Evolutionary conservation across 140 eudicot species (phyloP).

Genomic region (Bidens hawaiensis): DNA sequence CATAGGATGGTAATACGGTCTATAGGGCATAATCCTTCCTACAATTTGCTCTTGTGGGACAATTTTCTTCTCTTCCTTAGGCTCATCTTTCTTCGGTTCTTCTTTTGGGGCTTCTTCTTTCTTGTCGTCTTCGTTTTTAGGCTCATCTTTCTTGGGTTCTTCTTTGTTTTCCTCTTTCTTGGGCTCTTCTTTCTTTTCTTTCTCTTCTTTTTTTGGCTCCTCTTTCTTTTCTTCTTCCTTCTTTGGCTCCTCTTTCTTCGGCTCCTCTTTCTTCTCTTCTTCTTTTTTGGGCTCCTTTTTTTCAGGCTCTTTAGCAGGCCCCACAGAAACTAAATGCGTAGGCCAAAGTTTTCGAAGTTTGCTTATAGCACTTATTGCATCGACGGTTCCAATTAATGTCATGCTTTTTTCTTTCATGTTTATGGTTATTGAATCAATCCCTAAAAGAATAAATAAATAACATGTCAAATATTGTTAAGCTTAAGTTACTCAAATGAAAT

Average conservation of each 20-base stretch:
- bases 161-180: constrained; percentile 48
- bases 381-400: constrained; percentile 71
- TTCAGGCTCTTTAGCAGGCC: constrained; percentile 88
- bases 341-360: constrained; percentile 83
- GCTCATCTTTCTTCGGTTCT: constrained; percentile 44
- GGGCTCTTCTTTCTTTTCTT: constrained; percentile 53
- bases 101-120: constrained; percentile 47
- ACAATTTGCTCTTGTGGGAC: no score
- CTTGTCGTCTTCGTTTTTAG: constrained; percentile 43
- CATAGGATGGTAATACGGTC: constrained; percentile 72
- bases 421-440: constrained; percentile 79
- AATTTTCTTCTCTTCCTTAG: constrained; percentile 27
- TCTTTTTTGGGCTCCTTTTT: constrained; percentile 51
- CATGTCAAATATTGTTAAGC: no score
- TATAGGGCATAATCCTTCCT: constrained; percentile 60
- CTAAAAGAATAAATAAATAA: constrained; percentile 36
- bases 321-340: constrained; percentile 57
- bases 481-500: neutral
- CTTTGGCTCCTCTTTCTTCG: neutral
- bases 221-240: neutral
- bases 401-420: constrained; percentile 74
- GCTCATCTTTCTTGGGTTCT: constrained; percentile 53
- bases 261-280: no score
- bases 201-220: constrained; percentile 8
- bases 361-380: constrained; percentile 66